These are phyloP conservation scores for Calonectria fujianensis DNA, from an alignment of 2,329 filamentous ascomycete genomes.

Conservation along the genomic window DNA sequence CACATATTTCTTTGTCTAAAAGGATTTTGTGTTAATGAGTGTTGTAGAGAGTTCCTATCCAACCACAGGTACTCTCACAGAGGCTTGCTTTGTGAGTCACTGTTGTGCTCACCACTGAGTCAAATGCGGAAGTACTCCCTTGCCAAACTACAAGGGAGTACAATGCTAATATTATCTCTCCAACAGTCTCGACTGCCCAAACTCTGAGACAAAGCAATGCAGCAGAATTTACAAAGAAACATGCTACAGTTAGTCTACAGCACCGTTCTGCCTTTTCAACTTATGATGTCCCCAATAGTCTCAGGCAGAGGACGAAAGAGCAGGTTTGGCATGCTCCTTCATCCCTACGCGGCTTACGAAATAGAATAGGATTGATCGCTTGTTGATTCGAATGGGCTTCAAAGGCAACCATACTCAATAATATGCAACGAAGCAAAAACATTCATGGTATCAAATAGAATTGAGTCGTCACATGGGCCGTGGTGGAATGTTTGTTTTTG, in stretches of 20 bases:
- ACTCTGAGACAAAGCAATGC: neutral
- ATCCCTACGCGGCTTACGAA: neutral
- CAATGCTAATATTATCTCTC: no score
- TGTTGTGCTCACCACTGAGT: no score
- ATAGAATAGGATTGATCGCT: neutral
- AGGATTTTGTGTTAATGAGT: neutral
- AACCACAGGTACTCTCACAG: neutral
- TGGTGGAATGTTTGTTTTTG: neutral
- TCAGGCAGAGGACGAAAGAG: neutral
- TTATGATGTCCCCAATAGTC: neutral
- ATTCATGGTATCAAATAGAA: neutral
- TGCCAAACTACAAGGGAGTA: no score
- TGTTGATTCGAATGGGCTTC: neutral
- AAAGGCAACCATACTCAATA: neutral
- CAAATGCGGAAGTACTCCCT: no score
- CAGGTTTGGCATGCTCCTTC: neutral
- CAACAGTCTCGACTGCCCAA: neutral
- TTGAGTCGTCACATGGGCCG: neutral
- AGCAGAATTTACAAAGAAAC: neutral
- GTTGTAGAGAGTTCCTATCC: neutral
- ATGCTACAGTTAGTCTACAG: neutral
- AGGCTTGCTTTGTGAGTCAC: neutral
- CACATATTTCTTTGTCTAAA: neutral
- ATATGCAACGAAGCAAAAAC: neutral
- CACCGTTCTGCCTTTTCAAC: neutral